Conservation (phyloP, 179 eudicot species). For the Drosera spatulata region DNA sequence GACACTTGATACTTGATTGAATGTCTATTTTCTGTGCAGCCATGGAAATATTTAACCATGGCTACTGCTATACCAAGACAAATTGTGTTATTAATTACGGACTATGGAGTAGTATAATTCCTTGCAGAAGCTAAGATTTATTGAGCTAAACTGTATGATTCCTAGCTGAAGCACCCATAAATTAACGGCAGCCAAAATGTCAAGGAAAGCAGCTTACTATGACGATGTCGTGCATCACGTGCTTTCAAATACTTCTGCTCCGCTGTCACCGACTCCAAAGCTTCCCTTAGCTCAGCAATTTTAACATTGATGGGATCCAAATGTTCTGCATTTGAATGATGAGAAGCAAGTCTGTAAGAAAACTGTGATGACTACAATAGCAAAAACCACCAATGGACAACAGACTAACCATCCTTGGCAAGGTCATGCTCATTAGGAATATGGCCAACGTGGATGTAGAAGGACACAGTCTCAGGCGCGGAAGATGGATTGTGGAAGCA, state of each 20-base stretch:
- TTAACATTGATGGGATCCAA: slow-evolving; percentile 83
- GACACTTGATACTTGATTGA: no score
- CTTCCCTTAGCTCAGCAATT: slow-evolving; percentile 88
- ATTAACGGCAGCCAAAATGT: not conserved
- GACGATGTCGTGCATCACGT: slow-evolving; percentile 82
- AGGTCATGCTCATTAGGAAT: slow-evolving; percentile 81
- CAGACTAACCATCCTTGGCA: slow-evolving; percentile 84
- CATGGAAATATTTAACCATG: no score
- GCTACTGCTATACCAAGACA: no score
- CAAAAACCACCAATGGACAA: slow-evolving; percentile 3
- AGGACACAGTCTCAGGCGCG: slow-evolving; percentile 81
- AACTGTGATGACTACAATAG: not conserved
- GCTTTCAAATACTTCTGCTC: slow-evolving; percentile 89
- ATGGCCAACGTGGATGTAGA: slow-evolving; percentile 92
- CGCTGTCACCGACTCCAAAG: slow-evolving; percentile 66
- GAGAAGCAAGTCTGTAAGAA: not conserved
- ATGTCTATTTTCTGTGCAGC: no score
- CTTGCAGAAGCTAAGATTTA: not conserved
- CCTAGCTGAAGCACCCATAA: not conserved
- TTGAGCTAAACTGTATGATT: not conserved
- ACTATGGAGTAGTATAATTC: no score
- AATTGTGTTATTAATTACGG: no score
- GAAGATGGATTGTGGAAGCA: slow-evolving; percentile 81
- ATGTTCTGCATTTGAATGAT: slow-evolving; percentile 48
- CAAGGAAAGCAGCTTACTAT: slow-evolving; percentile 42